Evolutionary conservation across 495 filamentous ascomycete species (phyloP).

Genomic region (Penicillium roqueforti): DNA sequence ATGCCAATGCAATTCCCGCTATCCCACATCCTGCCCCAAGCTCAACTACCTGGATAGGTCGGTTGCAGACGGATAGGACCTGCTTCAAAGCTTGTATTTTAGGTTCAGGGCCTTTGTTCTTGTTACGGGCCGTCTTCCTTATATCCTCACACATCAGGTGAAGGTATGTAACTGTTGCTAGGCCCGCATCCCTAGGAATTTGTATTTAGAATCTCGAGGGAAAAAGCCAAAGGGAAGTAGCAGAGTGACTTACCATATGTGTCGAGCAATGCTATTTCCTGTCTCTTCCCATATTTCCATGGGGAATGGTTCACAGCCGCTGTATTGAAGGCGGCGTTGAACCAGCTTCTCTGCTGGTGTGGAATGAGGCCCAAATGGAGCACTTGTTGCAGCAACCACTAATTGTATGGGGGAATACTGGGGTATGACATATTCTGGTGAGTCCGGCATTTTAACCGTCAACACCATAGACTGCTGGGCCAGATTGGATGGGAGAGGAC

Average conservation of each 20-base stretch:
- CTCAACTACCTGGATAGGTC: slow-evolving; percentile 60
- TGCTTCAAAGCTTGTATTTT: slow-evolving; percentile 24
- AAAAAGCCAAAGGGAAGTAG: slow-evolving; percentile 16
- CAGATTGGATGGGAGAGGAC: slow-evolving; percentile 28
- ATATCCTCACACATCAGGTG: background rate
- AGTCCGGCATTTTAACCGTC: slow-evolving; percentile 10
- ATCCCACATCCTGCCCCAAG: slow-evolving; percentile 82
- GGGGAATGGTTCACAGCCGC: slow-evolving; percentile 11
- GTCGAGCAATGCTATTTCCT: slow-evolving; percentile 89
- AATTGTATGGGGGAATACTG: slow-evolving; percentile 27
- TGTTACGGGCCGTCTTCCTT: slow-evolving; percentile 12
- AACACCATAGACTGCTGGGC: slow-evolving; percentile 28
- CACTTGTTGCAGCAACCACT: slow-evolving; percentile 56
- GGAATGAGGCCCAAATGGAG: slow-evolving; percentile 37
- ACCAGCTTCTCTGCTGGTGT: slow-evolving; percentile 46
- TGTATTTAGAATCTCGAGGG: slow-evolving; percentile 10
- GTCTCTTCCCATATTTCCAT: slow-evolving; percentile 78
- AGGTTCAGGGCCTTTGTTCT: slow-evolving; percentile 11
- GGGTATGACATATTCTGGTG: slow-evolving; percentile 9
- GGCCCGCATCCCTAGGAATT: slow-evolving; percentile 60
- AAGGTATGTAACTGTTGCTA: slow-evolving; percentile 52
- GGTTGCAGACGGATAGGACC: slow-evolving; percentile 23
- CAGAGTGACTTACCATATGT: slow-evolving; percentile 71
- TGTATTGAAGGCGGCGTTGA: slow-evolving; percentile 46
- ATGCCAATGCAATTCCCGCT: slow-evolving; percentile 71